Evolutionary conservation across 495 filamentous ascomycete species (phyloP).

Genomic region (Beverwykella pulmonaria): DNA sequence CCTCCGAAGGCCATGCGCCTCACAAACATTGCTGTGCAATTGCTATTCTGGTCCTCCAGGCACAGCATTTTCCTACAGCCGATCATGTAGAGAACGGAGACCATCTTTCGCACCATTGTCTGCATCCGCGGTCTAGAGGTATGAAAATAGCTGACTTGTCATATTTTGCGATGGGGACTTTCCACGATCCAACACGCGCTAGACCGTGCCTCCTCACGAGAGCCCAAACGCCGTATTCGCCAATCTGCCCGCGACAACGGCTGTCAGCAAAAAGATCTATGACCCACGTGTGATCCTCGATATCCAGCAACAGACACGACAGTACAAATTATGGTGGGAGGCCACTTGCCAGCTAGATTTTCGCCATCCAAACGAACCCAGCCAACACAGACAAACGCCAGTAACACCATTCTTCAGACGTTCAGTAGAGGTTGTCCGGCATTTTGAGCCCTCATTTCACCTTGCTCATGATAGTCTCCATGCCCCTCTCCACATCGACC

Average conservation of each 20-base stretch:
- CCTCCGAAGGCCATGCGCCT: neutral
- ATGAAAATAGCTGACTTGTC: neutral
- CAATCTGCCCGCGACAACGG: conserved; percentile 9
- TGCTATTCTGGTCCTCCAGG: neutral
- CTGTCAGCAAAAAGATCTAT: neutral
- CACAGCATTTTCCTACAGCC: neutral
- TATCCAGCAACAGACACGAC: neutral
- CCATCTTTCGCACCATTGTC: neutral
- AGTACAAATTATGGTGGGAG: neutral
- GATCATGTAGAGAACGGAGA: neutral
- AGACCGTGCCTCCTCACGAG: neutral
- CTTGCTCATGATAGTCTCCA: conserved; percentile 89
- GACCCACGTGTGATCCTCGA: neutral
- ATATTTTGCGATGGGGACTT: neutral
- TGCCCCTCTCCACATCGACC: conserved; percentile 68
- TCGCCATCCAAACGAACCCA: neutral
- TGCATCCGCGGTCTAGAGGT: neutral
- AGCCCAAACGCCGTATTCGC: conserved; percentile 13
- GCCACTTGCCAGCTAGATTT: neutral
- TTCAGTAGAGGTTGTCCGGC: too few relatives aligned
- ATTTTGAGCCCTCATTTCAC: too few relatives aligned
- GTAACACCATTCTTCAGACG: neutral
- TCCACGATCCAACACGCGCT: conserved; percentile 2
- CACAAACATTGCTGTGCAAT: neutral
- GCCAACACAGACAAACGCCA: neutral